Base-by-base conservation (phyloP, 208 protist genomes). In the Tritrichomonas foetus region DNA sequence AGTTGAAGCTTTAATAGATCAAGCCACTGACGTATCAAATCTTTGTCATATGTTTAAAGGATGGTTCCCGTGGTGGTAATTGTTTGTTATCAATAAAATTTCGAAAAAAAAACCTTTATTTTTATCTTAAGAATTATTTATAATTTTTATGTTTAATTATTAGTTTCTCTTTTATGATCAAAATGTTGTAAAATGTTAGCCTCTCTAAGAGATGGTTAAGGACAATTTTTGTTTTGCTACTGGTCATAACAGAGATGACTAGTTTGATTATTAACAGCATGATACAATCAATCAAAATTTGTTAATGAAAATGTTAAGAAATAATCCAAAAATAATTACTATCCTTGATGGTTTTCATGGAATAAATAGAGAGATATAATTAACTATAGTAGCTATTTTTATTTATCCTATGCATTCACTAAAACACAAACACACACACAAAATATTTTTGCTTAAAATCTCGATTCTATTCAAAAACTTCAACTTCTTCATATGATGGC, bases 41-140 rank as follows among this genome's bases (percentile, higher is more conserved):
- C 30, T 89, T 3, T 89, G 78, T 27, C 47, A 57, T 20, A 89
- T 89, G 78, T 89, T 89, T 47, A 89, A 89, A 33, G 78, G 78
- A 36, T 89, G 78, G 78, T 49, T 20, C 14, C 41, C 78, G 39
- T 89, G 78, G 78, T 57, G 41, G 78, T 89, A 89, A 57, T 39
- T n/a, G 55, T 22, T 22, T 64, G 55, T 78, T 53, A 20, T 36
- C 44, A 75, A 27, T 30, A 72, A 36, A 36, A 30, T 72, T 36
- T n/a, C 64, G 33, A n/a, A 16, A n/a, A 64, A 64, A 11, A 64
- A 64, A 5, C 64, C 11, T 16, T 8, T 72, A n/a, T 72, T 72
- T 72, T 36, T 72, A n/a, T n/a, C n/a, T n/a, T n/a, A n/a, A n/a
- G n/a, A n/a, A n/a, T 72, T 36, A 72, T 36, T 22, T 64, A 64